Conservation (phyloP, 1,284 basidiomycete species). For the Wolfiporia cocos region DNA sequence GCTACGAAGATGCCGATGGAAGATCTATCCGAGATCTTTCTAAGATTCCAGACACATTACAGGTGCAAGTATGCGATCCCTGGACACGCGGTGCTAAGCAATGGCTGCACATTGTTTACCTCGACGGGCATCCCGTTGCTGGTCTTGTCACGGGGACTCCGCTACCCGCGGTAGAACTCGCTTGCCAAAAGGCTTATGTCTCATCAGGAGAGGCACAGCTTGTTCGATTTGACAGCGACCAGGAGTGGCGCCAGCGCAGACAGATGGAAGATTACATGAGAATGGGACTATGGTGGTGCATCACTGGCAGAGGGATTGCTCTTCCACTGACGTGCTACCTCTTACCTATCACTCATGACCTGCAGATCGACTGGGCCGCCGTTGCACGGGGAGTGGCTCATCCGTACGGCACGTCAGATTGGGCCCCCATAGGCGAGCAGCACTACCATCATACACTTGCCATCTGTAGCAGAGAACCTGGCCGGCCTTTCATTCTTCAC, state of each 20-base stretch:
- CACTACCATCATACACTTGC: slow-evolving; percentile 44
- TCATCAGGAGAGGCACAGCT: slow-evolving; percentile 31
- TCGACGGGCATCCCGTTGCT: slow-evolving; percentile 42
- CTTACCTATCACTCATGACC: slow-evolving; percentile 46
- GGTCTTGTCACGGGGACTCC: slow-evolving; percentile 58
- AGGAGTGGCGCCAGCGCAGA: slow-evolving; percentile 38
- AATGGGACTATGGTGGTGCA: slow-evolving; percentile 54
- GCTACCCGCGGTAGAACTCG: slow-evolving; percentile 42
- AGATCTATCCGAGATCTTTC: slow-evolving; percentile 34
- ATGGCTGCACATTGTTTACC: slow-evolving; percentile 54
- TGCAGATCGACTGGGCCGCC: slow-evolving; percentile 47
- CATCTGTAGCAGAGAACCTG: slow-evolving; percentile 47
- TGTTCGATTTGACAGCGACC: slow-evolving; percentile 35
- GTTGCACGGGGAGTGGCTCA: slow-evolving; percentile 43
- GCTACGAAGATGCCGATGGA: slow-evolving; percentile 47
- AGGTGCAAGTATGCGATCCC: slow-evolving; percentile 52
- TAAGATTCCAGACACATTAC: slow-evolving; percentile 45
- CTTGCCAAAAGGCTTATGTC: slow-evolving; percentile 29
- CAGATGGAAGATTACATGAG: slow-evolving; percentile 59
- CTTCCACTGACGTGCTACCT: slow-evolving; percentile 52
- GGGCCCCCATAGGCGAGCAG: slow-evolving; percentile 42
- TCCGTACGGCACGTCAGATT: slow-evolving; percentile 47
- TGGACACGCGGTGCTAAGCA: slow-evolving; percentile 53
- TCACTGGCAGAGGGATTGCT: slow-evolving; percentile 49
- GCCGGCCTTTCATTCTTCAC: slow-evolving; percentile 49